phyloP scores from a whole-genome alignment of 306 rosid genomes.

The Dalbergia oliveri region DNA sequence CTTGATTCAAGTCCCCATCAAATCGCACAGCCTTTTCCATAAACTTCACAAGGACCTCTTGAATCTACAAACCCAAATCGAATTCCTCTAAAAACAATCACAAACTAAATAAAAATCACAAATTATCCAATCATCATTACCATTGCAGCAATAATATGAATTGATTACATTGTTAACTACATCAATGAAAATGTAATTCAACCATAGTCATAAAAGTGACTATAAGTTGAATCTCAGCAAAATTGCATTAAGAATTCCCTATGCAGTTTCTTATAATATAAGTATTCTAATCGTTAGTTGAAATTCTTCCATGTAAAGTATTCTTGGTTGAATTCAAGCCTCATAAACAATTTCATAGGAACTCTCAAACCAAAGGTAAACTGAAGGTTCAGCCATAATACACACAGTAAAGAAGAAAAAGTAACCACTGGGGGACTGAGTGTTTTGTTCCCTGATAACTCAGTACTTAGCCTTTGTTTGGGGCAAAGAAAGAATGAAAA shows the following conservation, averaged over 20 bases:
- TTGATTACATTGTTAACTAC: slow-evolving; percentile 13
- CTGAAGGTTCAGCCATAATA: not conserved
- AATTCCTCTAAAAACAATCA: slow-evolving; percentile 87
- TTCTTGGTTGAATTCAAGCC: slow-evolving; percentile 13
- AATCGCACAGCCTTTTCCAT: slow-evolving; percentile 82
- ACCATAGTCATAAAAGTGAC: not conserved
- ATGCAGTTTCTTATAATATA: slow-evolving; percentile 10
- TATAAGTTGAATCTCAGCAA: not conserved
- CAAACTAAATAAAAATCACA: slow-evolving; percentile 72
- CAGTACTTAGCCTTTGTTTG: not conserved
- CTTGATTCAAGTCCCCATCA: slow-evolving; percentile 61
- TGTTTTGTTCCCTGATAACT: not conserved
- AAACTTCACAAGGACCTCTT: slow-evolving; percentile 80
- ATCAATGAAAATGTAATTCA: slow-evolving; percentile 9
- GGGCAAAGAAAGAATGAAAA: slow-evolving; percentile 5
- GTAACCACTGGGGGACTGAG: too few species aligned
- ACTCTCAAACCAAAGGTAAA: slow-evolving; percentile 18
- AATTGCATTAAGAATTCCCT: slow-evolving; percentile 12
- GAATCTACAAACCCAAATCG: slow-evolving; percentile 96
- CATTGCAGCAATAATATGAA: slow-evolving; percentile 23
- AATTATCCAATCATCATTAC: slow-evolving; percentile 32
- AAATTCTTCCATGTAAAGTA: slow-evolving; percentile 2
- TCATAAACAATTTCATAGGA: slow-evolving; percentile 5
- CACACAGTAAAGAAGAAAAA: not conserved
- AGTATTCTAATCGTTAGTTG: not conserved